A percentile compares a stretch with the other conserved stretches of the same genome.
Evolutionary conservation across 192 early-diverging fungal species (phyloP).

Genomic region (Umbelopsis ramanniana): DNA sequence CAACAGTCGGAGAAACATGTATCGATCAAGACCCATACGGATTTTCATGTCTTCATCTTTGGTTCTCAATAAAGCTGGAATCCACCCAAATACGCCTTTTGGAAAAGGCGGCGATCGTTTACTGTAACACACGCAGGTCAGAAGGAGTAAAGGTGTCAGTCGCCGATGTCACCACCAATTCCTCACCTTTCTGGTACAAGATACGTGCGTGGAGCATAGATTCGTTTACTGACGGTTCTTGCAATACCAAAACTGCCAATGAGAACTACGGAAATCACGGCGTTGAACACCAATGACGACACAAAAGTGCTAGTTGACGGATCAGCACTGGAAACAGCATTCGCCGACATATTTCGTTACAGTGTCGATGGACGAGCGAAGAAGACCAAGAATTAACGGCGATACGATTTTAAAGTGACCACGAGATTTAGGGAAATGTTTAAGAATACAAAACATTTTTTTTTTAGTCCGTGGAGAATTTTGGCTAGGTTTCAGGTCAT

Average conservation of each 20-base stretch:
- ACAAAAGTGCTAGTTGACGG: constrained; percentile 67
- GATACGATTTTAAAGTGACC: not conserved
- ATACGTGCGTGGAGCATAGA: constrained; percentile 76
- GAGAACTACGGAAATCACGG: constrained; percentile 50
- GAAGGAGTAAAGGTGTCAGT: not conserved
- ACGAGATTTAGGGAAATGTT: not conserved
- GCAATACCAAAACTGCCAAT: constrained; percentile 68
- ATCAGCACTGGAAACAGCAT: constrained; percentile 30
- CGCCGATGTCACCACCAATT: not conserved
- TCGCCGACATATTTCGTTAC: too few species aligned
- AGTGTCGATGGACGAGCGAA: not conserved
- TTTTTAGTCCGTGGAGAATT: not conserved
- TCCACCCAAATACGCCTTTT: constrained; percentile 61
- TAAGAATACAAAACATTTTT: not conserved
- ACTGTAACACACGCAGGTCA: constrained; percentile 26
- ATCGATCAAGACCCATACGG: constrained; percentile 73
- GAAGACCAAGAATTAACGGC: not conserved
- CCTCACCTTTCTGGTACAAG: constrained; percentile 57
- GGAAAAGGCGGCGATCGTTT: constrained; percentile 58
- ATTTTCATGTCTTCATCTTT: constrained; percentile 59
- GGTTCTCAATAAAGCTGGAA: constrained; percentile 55
- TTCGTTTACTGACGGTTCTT: constrained; percentile 62
- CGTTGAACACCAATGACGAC: constrained; percentile 74
- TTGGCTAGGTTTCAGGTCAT: too few species aligned
- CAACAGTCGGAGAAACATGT: constrained; percentile 78